phyloP scores from a whole-genome alignment of 2,329 filamentous ascomycete genomes.

The Hypoxylon sp. region DNA sequence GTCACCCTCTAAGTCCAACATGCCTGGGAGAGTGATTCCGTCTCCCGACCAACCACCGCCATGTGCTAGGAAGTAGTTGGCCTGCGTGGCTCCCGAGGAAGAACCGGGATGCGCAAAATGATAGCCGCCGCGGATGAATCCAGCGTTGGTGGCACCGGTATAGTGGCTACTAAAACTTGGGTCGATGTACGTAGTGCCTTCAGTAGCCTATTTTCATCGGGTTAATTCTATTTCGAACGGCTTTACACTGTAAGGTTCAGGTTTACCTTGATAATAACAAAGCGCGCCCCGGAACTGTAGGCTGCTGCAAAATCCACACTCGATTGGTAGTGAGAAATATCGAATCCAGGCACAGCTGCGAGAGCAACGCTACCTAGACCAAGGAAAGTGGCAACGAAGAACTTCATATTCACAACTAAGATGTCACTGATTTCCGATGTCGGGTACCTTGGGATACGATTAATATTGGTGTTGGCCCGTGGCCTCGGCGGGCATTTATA shows the following conservation, averaged over 20 bases:
- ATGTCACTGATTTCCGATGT: background rate
- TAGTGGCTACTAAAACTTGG: slow-evolving; percentile 65
- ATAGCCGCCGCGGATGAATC: slow-evolving; percentile 69
- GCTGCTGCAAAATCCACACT: slow-evolving; percentile 58
- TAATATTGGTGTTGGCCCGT: background rate
- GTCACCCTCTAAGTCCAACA: slow-evolving; percentile 68
- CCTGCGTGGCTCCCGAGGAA: slow-evolving; percentile 63
- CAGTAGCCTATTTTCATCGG: slow-evolving; percentile 61
- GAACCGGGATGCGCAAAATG: slow-evolving; percentile 67
- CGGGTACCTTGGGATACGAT: background rate
- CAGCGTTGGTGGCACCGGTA: slow-evolving; percentile 64
- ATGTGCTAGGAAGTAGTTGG: slow-evolving; percentile 66
- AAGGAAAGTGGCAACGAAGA: slow-evolving; percentile 32
- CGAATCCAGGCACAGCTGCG: slow-evolving; percentile 59
- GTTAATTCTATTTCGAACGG: background rate
- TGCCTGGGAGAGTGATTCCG: slow-evolving; percentile 69
- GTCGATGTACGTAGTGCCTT: slow-evolving; percentile 64
- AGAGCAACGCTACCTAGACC: slow-evolving; percentile 44
- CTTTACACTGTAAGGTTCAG: background rate
- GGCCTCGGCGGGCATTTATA: slow-evolving; percentile 8
- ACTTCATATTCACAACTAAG: slow-evolving; percentile 36
- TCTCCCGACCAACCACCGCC: slow-evolving; percentile 70
- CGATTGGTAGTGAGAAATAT: slow-evolving; percentile 60
- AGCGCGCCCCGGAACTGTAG: slow-evolving; percentile 59
- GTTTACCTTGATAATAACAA: slow-evolving; percentile 62